phyloP scores from a whole-genome alignment of 2,329 filamentous ascomycete species.

The Tolypocladium inflatum region DNA sequence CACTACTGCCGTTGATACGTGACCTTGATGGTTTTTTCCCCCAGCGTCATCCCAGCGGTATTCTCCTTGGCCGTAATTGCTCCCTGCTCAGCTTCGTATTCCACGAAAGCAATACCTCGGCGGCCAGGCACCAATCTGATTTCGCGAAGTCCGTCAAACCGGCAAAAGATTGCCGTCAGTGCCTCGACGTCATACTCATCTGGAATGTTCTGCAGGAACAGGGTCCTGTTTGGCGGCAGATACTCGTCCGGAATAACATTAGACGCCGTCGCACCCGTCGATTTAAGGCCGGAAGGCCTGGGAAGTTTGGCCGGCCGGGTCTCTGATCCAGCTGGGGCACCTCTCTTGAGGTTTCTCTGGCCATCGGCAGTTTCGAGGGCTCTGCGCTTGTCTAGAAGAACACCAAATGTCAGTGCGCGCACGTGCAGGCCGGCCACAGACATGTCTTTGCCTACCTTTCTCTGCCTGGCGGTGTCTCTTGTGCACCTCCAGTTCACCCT shows the following conservation, averaged over 20 bases:
- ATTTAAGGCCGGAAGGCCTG: conserved; percentile 57
- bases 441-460: conserved; percentile 56
- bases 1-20: conserved; percentile 84
- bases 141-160: conserved; percentile 91
- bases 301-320: conserved; percentile 58
- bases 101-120: conserved; percentile 87
- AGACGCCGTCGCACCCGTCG: conserved; percentile 55
- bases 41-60: conserved; percentile 74
- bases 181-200: conserved; percentile 76
- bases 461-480: conserved; percentile 77
- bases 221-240: conserved; percentile 90
- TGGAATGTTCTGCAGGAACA: conserved; percentile 88
- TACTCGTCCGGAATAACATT: conserved; percentile 93
- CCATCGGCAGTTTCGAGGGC: conserved; percentile 72
- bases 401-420: not conserved
- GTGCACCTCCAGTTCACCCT: conserved; percentile 79
- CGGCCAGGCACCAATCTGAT: conserved; percentile 81
- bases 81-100: conserved; percentile 84
- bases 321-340: conserved; percentile 34
- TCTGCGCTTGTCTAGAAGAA: conserved; percentile 58
- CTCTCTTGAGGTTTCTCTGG: conserved; percentile 65
- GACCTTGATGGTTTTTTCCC: conserved; percentile 76
- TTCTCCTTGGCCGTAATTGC: conserved; percentile 92
- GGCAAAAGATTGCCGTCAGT: conserved; percentile 71
- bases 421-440: not conserved